Conservation (phyloP, 495 filamentous ascomycete species). For the Trichoderma erinaceum region DNA sequence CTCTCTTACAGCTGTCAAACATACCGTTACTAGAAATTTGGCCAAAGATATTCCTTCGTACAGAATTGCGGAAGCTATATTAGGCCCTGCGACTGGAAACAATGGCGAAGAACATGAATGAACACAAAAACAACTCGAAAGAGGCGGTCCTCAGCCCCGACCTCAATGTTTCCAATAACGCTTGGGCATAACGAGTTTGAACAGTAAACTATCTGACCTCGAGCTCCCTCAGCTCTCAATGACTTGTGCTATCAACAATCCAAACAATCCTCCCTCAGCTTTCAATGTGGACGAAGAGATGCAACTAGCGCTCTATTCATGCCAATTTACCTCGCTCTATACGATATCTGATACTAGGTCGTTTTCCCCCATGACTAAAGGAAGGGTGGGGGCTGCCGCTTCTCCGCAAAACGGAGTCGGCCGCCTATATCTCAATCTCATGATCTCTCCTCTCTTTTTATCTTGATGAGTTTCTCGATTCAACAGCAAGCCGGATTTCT, state of each 20-base stretch:
- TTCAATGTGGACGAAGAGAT: too few relatives aligned
- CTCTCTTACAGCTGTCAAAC: conserved; percentile 16
- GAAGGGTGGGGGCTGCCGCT: background rate
- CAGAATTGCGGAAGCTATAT: conserved; percentile 16
- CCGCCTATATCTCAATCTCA: background rate
- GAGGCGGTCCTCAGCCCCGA: too few relatives aligned
- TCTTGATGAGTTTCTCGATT: background rate
- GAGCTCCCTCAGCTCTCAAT: too few relatives aligned
- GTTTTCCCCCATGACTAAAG: conserved; percentile 1
- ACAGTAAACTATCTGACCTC: too few relatives aligned
- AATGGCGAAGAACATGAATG: conserved; percentile 19
- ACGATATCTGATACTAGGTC: background rate
- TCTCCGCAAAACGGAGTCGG: conserved; percentile 7
- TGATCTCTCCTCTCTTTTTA: background rate
- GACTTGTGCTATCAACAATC: too few relatives aligned
- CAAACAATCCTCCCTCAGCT: too few relatives aligned
- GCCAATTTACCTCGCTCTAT: background rate
- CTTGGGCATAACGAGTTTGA: too few relatives aligned
- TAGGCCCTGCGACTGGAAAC: conserved; percentile 22
- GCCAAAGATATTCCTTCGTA: conserved; percentile 13
- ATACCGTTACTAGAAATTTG: background rate
- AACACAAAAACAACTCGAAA: too few relatives aligned
- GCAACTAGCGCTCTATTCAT: too few relatives aligned
- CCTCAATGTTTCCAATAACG: too few relatives aligned
- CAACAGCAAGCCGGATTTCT: background rate